A percentile compares a stretch with the other conserved stretches of the same genome.
Conservation (phyloP, 257 asterid species). For the Capsicum baccatum region DNA sequence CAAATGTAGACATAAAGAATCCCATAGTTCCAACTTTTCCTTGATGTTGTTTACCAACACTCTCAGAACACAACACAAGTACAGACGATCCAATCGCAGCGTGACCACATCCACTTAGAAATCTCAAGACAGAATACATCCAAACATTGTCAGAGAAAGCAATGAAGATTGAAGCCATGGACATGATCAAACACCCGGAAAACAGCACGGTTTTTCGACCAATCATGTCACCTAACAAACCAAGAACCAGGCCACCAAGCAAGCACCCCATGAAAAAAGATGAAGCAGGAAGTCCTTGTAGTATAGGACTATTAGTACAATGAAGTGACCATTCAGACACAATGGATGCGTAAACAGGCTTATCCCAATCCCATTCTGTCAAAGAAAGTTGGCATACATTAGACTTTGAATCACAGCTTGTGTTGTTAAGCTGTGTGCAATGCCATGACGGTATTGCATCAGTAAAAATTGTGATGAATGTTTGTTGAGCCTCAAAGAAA, state of each 20-base stretch:
- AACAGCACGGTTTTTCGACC: slow-evolving; percentile 56
- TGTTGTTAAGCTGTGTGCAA: slow-evolving; percentile 30
- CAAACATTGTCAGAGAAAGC: slow-evolving; percentile 52
- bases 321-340: slow-evolving; percentile 62
- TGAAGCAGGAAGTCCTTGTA: slow-evolving; percentile 58
- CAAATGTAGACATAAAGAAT: slow-evolving; percentile 45
- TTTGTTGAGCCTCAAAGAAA: slow-evolving; percentile 61
- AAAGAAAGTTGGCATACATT: slow-evolving; percentile 41
- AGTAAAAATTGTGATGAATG: slow-evolving; percentile 52
- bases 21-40: slow-evolving; percentile 49
- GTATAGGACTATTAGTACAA: slow-evolving; percentile 39
- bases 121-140: slow-evolving; percentile 48
- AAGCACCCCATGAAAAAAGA: slow-evolving; percentile 56
- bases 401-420: slow-evolving; percentile 26
- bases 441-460: slow-evolving; percentile 56
- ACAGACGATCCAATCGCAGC: slow-evolving; percentile 48
- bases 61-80: slow-evolving; percentile 52
- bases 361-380: slow-evolving; percentile 53
- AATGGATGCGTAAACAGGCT: slow-evolving; percentile 45
- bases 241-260: slow-evolving; percentile 50
- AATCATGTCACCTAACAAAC: slow-evolving; percentile 45
- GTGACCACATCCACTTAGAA: slow-evolving; percentile 50
- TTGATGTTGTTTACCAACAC: slow-evolving; percentile 54
- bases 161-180: slow-evolving; percentile 38
- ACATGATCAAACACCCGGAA: slow-evolving; percentile 50